Percentiles rank a stretch among this genome's conserved stretches.
phyloP scores from a whole-genome alignment of 108 stramenopile species.

The Licmophora abbreviata region DNA sequence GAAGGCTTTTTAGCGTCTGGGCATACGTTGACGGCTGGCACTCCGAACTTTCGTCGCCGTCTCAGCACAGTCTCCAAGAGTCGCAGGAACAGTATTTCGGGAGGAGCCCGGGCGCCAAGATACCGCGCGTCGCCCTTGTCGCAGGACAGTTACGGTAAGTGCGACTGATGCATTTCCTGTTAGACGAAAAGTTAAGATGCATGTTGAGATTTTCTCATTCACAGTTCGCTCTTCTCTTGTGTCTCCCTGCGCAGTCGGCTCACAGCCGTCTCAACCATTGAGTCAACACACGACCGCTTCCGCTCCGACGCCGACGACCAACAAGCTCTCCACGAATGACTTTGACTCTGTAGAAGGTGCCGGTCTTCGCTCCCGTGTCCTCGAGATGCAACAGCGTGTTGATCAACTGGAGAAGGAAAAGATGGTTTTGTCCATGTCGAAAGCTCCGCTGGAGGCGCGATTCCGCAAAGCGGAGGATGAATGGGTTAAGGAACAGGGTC shows the following conservation, averaged over 20 bases:
- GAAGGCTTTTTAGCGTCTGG: background rate
- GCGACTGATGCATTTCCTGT: too few species aligned
- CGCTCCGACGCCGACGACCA: constrained; percentile 4
- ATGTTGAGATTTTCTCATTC: too few species aligned
- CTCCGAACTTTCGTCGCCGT: constrained; percentile 1
- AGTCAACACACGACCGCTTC: constrained; percentile 2
- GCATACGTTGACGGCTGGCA: background rate
- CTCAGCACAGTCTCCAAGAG: background rate
- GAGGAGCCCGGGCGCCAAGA: too few species aligned
- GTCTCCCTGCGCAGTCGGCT: too few species aligned
- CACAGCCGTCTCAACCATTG: background rate
- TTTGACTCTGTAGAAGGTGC: constrained; percentile 44
- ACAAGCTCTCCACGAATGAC: constrained; percentile 4
- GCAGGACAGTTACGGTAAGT: too few species aligned
- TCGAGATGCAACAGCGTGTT: constrained; percentile 60
- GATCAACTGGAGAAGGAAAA: constrained; percentile 76
- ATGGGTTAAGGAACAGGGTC: constrained; percentile 60
- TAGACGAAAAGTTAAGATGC: too few species aligned
- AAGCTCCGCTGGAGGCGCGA: constrained; percentile 78
- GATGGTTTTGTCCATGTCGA: constrained; percentile 75
- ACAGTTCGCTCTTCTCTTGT: too few species aligned
- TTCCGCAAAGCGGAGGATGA: constrained; percentile 78
- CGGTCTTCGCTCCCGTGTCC: constrained; percentile 55
- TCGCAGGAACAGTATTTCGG: too few species aligned
- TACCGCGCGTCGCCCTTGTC: too few species aligned